These are phyloP conservation scores for Vicia faba DNA, from an alignment of 306 rosid genomes.

Conservation along the genomic window DNA sequence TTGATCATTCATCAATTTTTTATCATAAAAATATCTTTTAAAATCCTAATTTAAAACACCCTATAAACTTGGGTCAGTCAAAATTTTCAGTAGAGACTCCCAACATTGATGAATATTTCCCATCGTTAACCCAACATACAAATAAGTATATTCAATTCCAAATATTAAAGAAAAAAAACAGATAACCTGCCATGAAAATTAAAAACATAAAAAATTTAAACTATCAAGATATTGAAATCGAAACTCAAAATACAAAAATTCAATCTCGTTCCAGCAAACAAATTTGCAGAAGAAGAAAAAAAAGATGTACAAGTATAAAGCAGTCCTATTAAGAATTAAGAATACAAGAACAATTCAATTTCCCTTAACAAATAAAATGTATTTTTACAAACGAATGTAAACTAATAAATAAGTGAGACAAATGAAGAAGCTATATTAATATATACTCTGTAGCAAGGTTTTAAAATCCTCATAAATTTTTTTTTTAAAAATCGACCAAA, in stretches of 20 bases:
- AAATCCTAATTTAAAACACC: no score
- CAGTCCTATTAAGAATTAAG: constrained; percentile 6
- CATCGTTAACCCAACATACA: no score
- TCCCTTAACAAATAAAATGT: background rate
- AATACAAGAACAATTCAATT: constrained; percentile 19
- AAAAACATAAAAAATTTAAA: constrained; percentile 6
- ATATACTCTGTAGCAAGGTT: constrained; percentile 32
- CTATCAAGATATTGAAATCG: background rate
- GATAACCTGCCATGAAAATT: background rate
- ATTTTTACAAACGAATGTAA: background rate
- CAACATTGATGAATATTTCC: no score
- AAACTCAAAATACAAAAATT: constrained; percentile 32
- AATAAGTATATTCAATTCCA: no score
- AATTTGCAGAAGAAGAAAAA: background rate
- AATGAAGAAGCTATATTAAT: constrained; percentile 39
- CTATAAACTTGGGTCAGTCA: no score
- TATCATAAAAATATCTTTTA: no score
- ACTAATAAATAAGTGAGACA: background rate
- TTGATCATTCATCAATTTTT: no score
- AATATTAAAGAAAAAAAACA: background rate
- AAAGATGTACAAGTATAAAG: background rate
- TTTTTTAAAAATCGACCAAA: no score
- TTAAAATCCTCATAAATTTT: no score
- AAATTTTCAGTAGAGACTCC: no score
- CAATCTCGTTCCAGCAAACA: background rate